Percentiles rank a stretch among this genome's conserved stretches.
These are phyloP conservation scores for Hypoxylon sp. DNA, from an alignment of 2,329 filamentous ascomycete species.

Conservation along the genomic window DNA sequence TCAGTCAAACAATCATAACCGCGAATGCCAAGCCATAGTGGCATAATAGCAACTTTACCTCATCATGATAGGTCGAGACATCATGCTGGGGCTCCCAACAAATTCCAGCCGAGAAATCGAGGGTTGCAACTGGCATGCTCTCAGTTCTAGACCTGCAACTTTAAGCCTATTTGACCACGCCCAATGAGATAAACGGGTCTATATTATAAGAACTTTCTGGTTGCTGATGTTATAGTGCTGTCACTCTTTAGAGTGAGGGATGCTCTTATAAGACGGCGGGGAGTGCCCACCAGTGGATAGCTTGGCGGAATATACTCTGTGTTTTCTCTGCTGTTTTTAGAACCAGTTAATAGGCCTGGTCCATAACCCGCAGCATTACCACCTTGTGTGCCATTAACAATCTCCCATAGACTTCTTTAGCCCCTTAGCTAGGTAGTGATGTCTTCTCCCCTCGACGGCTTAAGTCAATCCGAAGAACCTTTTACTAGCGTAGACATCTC, in stretches of 20 bases:
- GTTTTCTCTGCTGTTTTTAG: constrained; percentile 32
- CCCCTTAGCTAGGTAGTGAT: neutral
- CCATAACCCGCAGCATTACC: constrained; percentile 8
- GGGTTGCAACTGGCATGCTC: constrained; percentile 12
- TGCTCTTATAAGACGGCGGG: constrained; percentile 11
- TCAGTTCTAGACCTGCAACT: constrained; percentile 36
- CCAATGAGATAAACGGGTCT: constrained; percentile 29
- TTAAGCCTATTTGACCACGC: constrained; percentile 34
- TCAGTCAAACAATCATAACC: neutral
- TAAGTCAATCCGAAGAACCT: constrained; percentile 10
- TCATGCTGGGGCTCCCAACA: constrained; percentile 31
- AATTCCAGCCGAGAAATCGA: constrained; percentile 26
- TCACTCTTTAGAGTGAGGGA: constrained; percentile 15
- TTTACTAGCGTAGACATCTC: constrained; percentile 18
- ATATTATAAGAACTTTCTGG: constrained; percentile 40
- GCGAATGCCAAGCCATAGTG: constrained; percentile 12
- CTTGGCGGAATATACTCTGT: constrained; percentile 26
- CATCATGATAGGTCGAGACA: constrained; percentile 14
- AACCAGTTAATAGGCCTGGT: constrained; percentile 22
- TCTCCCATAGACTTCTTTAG: constrained; percentile 3
- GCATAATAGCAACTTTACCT: constrained; percentile 1
- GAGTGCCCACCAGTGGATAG: constrained; percentile 8
- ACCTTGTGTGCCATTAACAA: neutral
- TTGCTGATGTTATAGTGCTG: constrained; percentile 20
- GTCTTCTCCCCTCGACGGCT: constrained; percentile 5